A percentile compares a stretch with the other conserved stretches of the same genome.
Evolutionary conservation across 352 stramenopile species (phyloP).

Genomic region (Pythium aphanidermatum): DNA sequence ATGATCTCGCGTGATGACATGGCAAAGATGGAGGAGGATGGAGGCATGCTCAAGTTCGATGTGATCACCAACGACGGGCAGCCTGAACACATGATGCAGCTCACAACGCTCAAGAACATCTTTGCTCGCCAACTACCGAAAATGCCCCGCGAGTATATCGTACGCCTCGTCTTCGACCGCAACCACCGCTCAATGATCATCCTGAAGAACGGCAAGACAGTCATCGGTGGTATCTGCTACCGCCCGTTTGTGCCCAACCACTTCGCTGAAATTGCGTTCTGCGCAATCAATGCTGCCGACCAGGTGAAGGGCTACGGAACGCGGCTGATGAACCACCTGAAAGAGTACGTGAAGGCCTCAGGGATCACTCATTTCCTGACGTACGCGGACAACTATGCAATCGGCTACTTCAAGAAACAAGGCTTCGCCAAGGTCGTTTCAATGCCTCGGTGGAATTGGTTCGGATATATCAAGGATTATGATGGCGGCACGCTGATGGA

Average conservation of each 20-base stretch:
- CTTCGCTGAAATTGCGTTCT: slow-evolving; percentile 99
- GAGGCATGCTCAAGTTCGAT: slow-evolving; percentile 70
- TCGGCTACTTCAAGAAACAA: slow-evolving; percentile 99
- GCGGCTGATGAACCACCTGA: slow-evolving; percentile 99
- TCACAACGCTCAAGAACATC: slow-evolving; percentile 97
- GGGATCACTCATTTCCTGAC: slow-evolving; percentile 96
- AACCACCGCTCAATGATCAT: slow-evolving; percentile 93
- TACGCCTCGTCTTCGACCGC: slow-evolving; percentile 97
- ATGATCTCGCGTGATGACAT: slow-evolving; percentile 85
- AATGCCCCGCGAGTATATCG: slow-evolving; percentile 99
- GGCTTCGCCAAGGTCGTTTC: slow-evolving; percentile 86
- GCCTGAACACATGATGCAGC: slow-evolving; percentile 84
- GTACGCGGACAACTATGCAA: slow-evolving; percentile 98
- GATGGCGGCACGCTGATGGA: slow-evolving; percentile 99
- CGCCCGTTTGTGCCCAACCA: slow-evolving; percentile 90
- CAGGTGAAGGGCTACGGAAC: slow-evolving; percentile 98
- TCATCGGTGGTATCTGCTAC: slow-evolving; percentile 98
- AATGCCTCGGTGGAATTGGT: slow-evolving; percentile 87
- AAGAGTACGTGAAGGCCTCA: slow-evolving; percentile 93
- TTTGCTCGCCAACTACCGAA: slow-evolving; percentile 97
- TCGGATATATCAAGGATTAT: slow-evolving; percentile 99
- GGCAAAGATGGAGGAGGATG: slow-evolving; percentile 84
- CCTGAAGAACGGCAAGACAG: slow-evolving; percentile 86
- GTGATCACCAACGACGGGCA: slow-evolving; percentile 90
- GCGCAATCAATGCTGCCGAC: slow-evolving; percentile 95